Conservation (phyloP, 1,284 basidiomycete species). For the Agaricales sp. region DNA sequence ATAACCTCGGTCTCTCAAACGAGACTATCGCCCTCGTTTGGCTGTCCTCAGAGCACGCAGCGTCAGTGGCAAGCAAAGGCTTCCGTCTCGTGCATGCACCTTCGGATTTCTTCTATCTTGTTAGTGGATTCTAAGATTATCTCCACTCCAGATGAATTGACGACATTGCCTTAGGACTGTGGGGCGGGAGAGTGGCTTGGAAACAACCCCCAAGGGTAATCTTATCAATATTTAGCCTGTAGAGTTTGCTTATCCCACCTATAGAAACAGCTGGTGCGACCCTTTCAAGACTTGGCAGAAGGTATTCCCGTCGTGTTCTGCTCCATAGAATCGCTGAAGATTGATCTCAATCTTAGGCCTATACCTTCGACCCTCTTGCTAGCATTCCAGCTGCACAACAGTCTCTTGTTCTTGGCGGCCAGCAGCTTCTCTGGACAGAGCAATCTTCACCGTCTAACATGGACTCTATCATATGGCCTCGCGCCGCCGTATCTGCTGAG, state of each 20-base stretch:
- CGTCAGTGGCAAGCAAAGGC: conserved; percentile 46
- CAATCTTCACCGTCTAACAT: conserved; percentile 64
- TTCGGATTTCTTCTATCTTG: conserved; percentile 71
- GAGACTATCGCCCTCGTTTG: conserved; percentile 34
- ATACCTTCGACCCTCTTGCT: conserved; percentile 64
- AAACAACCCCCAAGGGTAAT: conserved; percentile 29
- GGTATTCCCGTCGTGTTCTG: no score
- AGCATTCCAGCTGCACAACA: conserved; percentile 40
- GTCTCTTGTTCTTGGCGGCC: conserved; percentile 57
- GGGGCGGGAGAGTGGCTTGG: conserved; percentile 77
- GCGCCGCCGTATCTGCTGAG: conserved; percentile 72
- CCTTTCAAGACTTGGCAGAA: conserved; percentile 74
- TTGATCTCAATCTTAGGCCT: conserved; percentile 29
- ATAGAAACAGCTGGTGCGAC: conserved; percentile 63
- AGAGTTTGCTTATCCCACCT: no score
- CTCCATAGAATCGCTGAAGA: no score
- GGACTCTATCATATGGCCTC: conserved; percentile 69
- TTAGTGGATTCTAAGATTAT: no score
- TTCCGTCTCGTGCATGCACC: conserved; percentile 59
- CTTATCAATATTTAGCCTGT: no score
- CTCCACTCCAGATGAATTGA: no score
- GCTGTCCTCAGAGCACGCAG: conserved; percentile 56
- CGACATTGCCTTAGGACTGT: conserved; percentile 50
- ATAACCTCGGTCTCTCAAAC: no score
- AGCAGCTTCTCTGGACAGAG: conserved; percentile 74